Conservation (phyloP, 179 eudicot genomes). For the Nepenthes alata region DNA sequence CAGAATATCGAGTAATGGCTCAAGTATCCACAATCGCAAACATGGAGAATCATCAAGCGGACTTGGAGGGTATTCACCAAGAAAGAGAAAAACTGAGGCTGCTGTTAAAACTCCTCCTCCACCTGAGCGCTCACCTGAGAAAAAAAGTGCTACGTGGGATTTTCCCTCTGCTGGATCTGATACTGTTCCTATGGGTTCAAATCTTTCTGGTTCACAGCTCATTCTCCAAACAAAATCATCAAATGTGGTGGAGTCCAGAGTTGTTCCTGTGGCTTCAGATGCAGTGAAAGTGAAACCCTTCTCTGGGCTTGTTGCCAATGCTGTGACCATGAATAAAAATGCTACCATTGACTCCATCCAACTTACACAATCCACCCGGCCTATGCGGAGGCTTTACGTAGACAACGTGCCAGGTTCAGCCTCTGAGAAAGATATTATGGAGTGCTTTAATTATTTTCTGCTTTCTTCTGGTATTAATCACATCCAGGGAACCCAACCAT, state of each 20-base stretch:
- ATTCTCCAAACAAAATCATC: conserved; percentile 29
- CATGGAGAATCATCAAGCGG: conserved; percentile 55
- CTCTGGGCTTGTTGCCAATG: conserved; percentile 27
- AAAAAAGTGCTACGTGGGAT: conserved; percentile 68
- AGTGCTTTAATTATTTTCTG: conserved; percentile 54
- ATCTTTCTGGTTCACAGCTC: conserved; percentile 26
- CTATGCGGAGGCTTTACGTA: conserved; percentile 86
- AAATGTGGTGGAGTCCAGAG: conserved; percentile 25
- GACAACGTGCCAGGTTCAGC: conserved; percentile 75
- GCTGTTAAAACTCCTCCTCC: conserved; percentile 86
- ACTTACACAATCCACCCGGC: conserved; percentile 95
- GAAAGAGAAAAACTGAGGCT: conserved; percentile 83
- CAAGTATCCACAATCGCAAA: conserved; percentile 37
- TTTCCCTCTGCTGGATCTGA: conserved; percentile 37
- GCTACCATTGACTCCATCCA: conserved; percentile 64
- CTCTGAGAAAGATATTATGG: conserved; percentile 70
- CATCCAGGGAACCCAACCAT: conserved; percentile 62
- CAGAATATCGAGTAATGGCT: conserved; percentile 44
- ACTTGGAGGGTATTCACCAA: conserved; percentile 94
- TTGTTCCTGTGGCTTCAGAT: conserved; percentile 30
- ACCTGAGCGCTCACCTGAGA: conserved; percentile 70
- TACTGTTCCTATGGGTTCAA: conserved; percentile 16
- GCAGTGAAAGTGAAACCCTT: conserved; percentile 31
- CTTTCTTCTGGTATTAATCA: conserved; percentile 56
- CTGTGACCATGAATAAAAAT: conserved; percentile 28